These are phyloP conservation scores for Umbelopsis sp. DNA, from an alignment of 371 early-diverging fungal genomes.

Conservation along the genomic window DNA sequence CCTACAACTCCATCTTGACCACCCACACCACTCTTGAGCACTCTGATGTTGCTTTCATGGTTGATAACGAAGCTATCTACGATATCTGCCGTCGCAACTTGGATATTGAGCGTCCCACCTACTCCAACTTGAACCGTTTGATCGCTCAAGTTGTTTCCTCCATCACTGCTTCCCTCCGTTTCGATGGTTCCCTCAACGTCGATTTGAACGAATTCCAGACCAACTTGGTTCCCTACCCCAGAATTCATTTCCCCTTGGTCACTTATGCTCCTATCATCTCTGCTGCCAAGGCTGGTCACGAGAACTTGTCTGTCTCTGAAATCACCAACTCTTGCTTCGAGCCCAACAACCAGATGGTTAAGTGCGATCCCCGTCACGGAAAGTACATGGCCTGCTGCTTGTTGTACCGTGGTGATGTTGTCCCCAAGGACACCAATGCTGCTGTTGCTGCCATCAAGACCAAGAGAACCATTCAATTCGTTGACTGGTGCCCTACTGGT, in stretches of 20 bases:
- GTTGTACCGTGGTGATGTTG: slow-evolving; percentile 94
- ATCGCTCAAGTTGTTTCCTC: slow-evolving; percentile 99
- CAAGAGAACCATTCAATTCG: slow-evolving; percentile 93
- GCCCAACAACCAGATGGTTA: slow-evolving; percentile 95
- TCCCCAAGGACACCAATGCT: slow-evolving; percentile 84
- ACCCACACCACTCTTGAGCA: slow-evolving; percentile 98
- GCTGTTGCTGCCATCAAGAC: slow-evolving; percentile 90
- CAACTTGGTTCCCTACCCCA: slow-evolving; percentile 97
- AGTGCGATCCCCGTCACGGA: slow-evolving; percentile 92
- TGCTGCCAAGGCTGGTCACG: slow-evolving; percentile 90
- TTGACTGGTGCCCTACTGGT: slow-evolving; percentile 98
- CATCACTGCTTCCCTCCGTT: slow-evolving; percentile 99
- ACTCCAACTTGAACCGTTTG: slow-evolving; percentile 97
- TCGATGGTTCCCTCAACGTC: slow-evolving; percentile 96
- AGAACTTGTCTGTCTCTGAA: slow-evolving; percentile 87
- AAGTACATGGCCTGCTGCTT: slow-evolving; percentile 97
- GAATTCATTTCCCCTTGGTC: slow-evolving; percentile 97
- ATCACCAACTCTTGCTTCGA: slow-evolving; percentile 92
- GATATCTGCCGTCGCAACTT: slow-evolving; percentile 99
- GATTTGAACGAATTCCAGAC: slow-evolving; percentile 98
- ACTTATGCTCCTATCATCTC: slow-evolving; percentile 95
- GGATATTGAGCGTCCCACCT: slow-evolving; percentile 97
- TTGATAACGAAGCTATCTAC: slow-evolving; percentile 97
- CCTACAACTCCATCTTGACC: slow-evolving; percentile 98
- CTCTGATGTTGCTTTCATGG: slow-evolving; percentile 94